Base-by-base conservation (phyloP, 108 stramenopile genomes). In the Mediolabrus comicus region DNA sequence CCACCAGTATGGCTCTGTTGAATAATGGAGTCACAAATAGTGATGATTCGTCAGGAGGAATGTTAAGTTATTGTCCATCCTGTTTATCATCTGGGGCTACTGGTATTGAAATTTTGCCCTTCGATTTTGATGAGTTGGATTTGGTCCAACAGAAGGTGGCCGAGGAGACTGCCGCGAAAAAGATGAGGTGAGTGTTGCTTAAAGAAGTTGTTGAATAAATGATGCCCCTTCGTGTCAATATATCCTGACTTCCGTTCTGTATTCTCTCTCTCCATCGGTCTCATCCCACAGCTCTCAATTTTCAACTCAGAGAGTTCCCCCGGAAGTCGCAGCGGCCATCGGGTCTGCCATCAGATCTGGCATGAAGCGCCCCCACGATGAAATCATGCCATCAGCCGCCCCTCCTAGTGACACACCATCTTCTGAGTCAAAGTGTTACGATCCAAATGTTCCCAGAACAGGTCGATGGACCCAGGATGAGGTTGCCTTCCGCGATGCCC, bases 381-480 rank as follows among this genome's bases (percentile, higher is more conserved):
- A 49, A 24, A 49, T 49, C 22, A 24, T 17, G 1, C 7, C 46
- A 14, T n/a, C 22, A 0, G 46, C 6, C 10, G 46, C 19, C 22
- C 19, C 22, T 19, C 22, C 46, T 49, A 49, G 22, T 49, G 2
- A 6, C 22, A 9, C 46, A 49, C 22, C 46, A 24, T 49, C 46
- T 5, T 17, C 41, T n/a, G 22, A 49, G 22, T 49, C 22, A 24
- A 36, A 52, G 8, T 63, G 16, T 31, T 71, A 67, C 33, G 66
- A 77, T 25, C 51, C 46, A 2, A 36, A 24, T 33, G 26, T 31
- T 7, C 69, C 56, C 38, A 56, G 83, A 25, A 93, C 92, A 2
- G 92, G 92, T 28, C 83, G 89, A 4, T 93, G 92, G 92, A 88
- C 89, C 11, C 59, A 49, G 11, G 86, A 88, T 52, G 92, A 93